Base-by-base conservation (phyloP, 371 early-diverging fungal species). In the Actinomortierella ambigua region DNA sequence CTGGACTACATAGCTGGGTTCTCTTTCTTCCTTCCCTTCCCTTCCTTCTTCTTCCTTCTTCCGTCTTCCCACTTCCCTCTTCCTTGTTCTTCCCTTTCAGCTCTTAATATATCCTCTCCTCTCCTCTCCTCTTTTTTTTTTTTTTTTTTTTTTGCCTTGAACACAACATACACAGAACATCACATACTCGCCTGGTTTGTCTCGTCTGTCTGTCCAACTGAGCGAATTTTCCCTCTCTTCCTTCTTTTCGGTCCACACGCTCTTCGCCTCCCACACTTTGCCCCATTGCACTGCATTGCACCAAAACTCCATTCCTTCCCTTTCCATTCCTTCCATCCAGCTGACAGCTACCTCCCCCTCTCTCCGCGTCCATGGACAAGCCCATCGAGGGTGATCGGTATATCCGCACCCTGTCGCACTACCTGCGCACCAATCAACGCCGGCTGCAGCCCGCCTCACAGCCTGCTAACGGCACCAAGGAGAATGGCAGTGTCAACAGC, bases 381-480 rank as follows among this genome's bases (percentile, higher is more conserved):
- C 57, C 75, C 67, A 73, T 73, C 55, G 47, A 49, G 34, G 84
- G 85, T 58, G 88, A 87, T 55, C 78, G 77, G 58, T 87, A 82
- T 65, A 69, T 87, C 50, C 80, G 84, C 42, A 85, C 86, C 4
- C 68, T 85, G 29, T 76, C 84, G 27, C 84, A 87, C 53, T 85
- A 86, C 67, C 69, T 87, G 15, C 85, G 83, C 63, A 57, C 80
- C 1, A 85, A 87, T 67, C 82, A 85, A 47, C 57, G 64, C 8
- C 50, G 67, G 23, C 61, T 79, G 9, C 59, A 65, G 34, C 58
- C 71, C 57, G 27, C 66, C 48, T 59, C 78, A 63, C 29, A 43
- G 44, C 63, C 34, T 43, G 27, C 49, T 29, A 29, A 55, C 24
- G 62, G 63, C 43, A 40, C 56, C 50, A 73, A 52, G 24, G 59